Conservation (phyloP, 176 grass and related monocot species). For the Avena insularis region DNA sequence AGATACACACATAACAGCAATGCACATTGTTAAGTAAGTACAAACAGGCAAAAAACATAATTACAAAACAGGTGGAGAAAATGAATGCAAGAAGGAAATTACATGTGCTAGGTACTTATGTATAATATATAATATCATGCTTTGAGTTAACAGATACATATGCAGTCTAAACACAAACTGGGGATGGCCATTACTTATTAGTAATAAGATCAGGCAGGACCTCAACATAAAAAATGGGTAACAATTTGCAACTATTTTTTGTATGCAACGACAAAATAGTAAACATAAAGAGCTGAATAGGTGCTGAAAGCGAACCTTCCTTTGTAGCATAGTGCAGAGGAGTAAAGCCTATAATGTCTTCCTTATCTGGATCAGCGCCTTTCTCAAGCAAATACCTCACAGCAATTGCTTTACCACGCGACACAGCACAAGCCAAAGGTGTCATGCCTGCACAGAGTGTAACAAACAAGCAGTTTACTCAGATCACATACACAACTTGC, state of each 20-base stretch:
- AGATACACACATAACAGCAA: background rate
- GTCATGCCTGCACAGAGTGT: constrained; percentile 40
- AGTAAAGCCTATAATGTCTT: constrained; percentile 36
- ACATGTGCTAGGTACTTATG: background rate
- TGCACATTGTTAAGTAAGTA: constrained; percentile 5
- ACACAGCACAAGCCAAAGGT: constrained; percentile 45
- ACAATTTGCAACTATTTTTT: background rate
- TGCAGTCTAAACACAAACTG: background rate
- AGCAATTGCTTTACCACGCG: constrained; percentile 34
- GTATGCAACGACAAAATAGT: background rate
- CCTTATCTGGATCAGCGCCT: constrained; percentile 45
- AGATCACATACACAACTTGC: background rate
- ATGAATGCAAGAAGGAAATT: background rate
- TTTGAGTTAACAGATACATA: background rate
- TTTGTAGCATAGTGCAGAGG: constrained; percentile 53
- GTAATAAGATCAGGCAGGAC: background rate
- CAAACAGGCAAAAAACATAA: background rate
- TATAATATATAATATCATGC: background rate
- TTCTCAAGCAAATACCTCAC: constrained; percentile 49
- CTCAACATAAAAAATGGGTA: background rate
- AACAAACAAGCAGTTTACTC: constrained; percentile 10
- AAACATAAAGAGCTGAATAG: constrained; percentile 5
- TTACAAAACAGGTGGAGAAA: background rate
- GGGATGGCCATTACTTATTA: background rate
- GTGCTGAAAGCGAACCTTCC: constrained; percentile 24